These are phyloP conservation scores for Nannizziopsis barbatae DNA, from an alignment of 2,329 filamentous ascomycete genomes.

Conservation along the genomic window DNA sequence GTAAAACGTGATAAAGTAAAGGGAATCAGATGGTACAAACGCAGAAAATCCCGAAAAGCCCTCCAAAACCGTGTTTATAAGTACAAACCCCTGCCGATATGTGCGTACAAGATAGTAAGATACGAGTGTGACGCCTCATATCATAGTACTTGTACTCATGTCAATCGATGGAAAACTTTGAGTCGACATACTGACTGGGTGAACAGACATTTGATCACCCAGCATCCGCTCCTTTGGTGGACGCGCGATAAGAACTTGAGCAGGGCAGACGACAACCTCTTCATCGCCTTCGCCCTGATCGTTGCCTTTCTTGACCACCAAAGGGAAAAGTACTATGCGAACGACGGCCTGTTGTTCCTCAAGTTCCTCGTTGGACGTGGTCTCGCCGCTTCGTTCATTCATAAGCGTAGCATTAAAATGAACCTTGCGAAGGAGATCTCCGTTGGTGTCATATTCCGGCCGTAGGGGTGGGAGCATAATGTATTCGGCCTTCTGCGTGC, in stretches of 20 bases:
- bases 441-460: constrained; percentile 87
- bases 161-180: constrained; percentile 36
- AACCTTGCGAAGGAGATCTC: constrained; percentile 77
- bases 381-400: constrained; percentile 75
- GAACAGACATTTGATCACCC: constrained; percentile 35
- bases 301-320: constrained; percentile 92
- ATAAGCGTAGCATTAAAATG: constrained; percentile 87
- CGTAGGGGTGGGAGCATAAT: constrained; percentile 95
- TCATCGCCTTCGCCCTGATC: constrained; percentile 79
- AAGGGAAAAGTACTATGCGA: constrained; percentile 84
- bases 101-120: constrained; percentile 9
- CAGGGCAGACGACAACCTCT: constrained; percentile 89
- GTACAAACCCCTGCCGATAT: not conserved
- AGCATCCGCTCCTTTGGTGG: constrained; percentile 37
- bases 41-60: no score
- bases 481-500: constrained; percentile 90
- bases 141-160: constrained; percentile 36
- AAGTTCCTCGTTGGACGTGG: constrained; percentile 63
- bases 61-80: no score
- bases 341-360: constrained; percentile 67
- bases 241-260: constrained; percentile 73
- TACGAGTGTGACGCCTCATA: constrained; percentile 34
- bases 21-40: no score
- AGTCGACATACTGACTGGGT: constrained; percentile 27
- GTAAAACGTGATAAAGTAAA: no score